Evolutionary conservation across 306 rosid species (phyloP).

Genomic region (Sicyos baderoa): DNA sequence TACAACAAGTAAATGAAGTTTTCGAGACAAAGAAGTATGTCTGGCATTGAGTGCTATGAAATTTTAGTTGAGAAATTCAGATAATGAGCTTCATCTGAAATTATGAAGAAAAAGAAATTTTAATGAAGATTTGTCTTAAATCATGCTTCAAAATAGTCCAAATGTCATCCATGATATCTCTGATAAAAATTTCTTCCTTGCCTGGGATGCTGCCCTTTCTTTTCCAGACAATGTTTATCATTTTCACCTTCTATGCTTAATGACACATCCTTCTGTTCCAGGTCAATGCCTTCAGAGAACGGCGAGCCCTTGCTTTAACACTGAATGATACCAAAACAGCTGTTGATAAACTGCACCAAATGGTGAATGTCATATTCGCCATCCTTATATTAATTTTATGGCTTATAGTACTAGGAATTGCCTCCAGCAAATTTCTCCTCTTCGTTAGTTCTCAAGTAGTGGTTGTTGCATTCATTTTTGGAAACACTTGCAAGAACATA

Average conservation of each 20-base stretch:
- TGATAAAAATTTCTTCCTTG: too few species aligned
- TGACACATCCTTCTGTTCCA: slow-evolving; percentile 26
- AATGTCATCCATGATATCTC: too few species aligned
- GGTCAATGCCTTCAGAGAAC: slow-evolving; percentile 88
- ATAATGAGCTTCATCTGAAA: not conserved
- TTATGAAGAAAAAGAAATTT: not conserved
- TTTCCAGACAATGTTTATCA: not conserved
- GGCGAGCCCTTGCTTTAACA: slow-evolving; percentile 87
- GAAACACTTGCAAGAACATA: slow-evolving; percentile 80
- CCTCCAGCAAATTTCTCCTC: slow-evolving; percentile 59
- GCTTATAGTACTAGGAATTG: slow-evolving; percentile 70
- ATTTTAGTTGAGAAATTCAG: not conserved
- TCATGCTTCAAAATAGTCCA: not conserved
- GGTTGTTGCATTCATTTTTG: slow-evolving; percentile 76
- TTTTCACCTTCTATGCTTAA: not conserved
- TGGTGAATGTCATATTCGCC: slow-evolving; percentile 58
- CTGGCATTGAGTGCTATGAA: not conserved
- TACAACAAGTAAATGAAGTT: not conserved
- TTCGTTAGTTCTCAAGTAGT: slow-evolving; percentile 76
- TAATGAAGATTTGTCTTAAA: not conserved
- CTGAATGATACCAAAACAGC: slow-evolving; percentile 95
- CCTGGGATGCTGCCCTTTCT: not conserved
- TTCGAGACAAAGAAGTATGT: not conserved
- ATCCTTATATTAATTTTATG: slow-evolving; percentile 47
- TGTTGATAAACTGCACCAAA: slow-evolving; percentile 67